A percentile compares a stretch with the other conserved stretches of the same genome.
Conservation (phyloP, 164 flowering plant species). For the Berberis vulgaris region DNA sequence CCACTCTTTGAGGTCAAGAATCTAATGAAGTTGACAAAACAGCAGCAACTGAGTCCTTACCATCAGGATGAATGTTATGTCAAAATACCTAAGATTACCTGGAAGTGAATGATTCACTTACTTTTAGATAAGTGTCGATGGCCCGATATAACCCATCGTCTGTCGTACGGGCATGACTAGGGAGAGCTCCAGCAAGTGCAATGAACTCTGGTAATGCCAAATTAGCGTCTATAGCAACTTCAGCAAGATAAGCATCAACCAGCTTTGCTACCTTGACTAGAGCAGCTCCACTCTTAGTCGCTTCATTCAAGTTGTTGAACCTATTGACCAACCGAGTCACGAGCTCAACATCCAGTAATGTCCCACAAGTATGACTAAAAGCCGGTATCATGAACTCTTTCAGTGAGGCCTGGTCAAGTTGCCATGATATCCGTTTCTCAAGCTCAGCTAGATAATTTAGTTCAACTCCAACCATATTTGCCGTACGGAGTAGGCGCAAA, state of each 20-base stretch:
- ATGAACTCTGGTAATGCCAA: constrained; percentile 43
- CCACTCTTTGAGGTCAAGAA: too few species aligned
- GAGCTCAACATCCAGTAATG: constrained; percentile 61
- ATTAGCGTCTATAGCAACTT: constrained; percentile 61
- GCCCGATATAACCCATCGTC: constrained; percentile 87
- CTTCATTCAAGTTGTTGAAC: constrained; percentile 44
- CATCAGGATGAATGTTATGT: not conserved
- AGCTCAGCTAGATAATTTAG: constrained; percentile 41
- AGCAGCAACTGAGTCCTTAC: too few species aligned
- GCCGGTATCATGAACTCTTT: constrained; percentile 82
- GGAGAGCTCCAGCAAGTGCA: constrained; percentile 59
- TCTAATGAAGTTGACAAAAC: too few species aligned
- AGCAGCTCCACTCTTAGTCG: constrained; percentile 40
- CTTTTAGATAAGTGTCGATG: constrained; percentile 90
- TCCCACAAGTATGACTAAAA: constrained; percentile 59
- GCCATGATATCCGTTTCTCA: constrained; percentile 60
- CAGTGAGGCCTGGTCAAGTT: constrained; percentile 69
- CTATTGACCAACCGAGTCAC: constrained; percentile 48
- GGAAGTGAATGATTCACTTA: constrained; percentile 18
- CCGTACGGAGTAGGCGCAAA: constrained; percentile 56
- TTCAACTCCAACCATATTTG: constrained; percentile 61
- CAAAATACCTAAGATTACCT: not conserved
- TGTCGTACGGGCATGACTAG: constrained; percentile 49
- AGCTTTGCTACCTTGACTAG: constrained; percentile 75
- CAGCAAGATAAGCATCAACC: constrained; percentile 71